These are phyloP conservation scores for Populus hybrid DNA, from an alignment of 441 rosid species.

Conservation along the genomic window DNA sequence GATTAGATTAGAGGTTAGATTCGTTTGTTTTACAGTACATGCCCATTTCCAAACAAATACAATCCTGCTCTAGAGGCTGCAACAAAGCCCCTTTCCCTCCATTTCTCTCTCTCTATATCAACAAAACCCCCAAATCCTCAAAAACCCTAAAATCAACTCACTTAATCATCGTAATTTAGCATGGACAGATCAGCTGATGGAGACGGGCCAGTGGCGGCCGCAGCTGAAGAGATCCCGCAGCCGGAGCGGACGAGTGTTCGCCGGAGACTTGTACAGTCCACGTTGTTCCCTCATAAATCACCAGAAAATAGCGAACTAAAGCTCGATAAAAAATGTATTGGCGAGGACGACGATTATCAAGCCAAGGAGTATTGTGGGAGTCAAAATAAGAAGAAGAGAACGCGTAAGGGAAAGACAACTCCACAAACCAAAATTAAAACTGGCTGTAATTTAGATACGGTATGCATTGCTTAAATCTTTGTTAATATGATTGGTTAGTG, in stretches of 20 bases:
- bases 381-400: slow-evolving; percentile 56
- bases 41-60: background rate
- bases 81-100: slow-evolving; percentile 45
- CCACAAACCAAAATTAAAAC: slow-evolving; percentile 31
- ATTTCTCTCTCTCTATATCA: background rate
- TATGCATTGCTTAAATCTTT: background rate
- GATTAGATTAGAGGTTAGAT: background rate
- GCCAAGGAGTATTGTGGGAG: slow-evolving; percentile 42
- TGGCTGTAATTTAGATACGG: background rate
- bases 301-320: slow-evolving; percentile 32
- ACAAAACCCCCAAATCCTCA: background rate
- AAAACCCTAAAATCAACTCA: slow-evolving; percentile 13
- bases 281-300: slow-evolving; percentile 51
- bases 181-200: slow-evolving; percentile 29
- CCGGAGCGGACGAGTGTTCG: slow-evolving; percentile 38
- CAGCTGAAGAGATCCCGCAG: slow-evolving; percentile 13
- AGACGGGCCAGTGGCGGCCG: slow-evolving; percentile 15
- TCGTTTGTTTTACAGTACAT: background rate
- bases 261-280: slow-evolving; percentile 73
- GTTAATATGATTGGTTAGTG: background rate
- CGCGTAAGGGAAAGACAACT: slow-evolving; percentile 42
- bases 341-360: slow-evolving; percentile 30
- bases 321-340: slow-evolving; percentile 20
- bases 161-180: slow-evolving; percentile 11
- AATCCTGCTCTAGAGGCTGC: slow-evolving; percentile 30